Base-by-base conservation (phyloP, 148 eudicot genomes). In the Vaccinium vitisidaea region DNA sequence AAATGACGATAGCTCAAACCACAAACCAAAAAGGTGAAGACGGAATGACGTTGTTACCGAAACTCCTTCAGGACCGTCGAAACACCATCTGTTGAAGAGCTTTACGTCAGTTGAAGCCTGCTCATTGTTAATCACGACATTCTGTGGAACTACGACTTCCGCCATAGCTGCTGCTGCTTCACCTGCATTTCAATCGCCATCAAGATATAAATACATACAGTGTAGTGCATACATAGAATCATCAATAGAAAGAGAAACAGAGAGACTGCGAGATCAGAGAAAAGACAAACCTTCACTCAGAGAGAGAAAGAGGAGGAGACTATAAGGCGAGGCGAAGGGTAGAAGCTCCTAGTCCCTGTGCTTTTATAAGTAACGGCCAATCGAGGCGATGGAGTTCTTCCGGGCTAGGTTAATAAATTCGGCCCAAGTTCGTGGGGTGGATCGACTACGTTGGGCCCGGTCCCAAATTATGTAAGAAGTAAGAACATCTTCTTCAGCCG, bases 81-180 rank as follows among this genome's bases (percentile, higher is more conserved):
- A 30, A 30, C 16, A 69, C 75, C 75, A 69, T 14, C 0, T 69
- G 18, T 69, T 69, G 75, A 13, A 69, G 75, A 69, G 75, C 75
- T 69, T 69, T 13, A 69, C 75, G 14, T 13, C 43, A 69, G 6
- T 30, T 15, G 4, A 3, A 36, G 76, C 16, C 76, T 71, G 48
- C 25, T 19, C 25, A 61, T 61, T 19, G 67, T 67, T 25, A 4
- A 67, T 16, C 36, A n/a, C 39, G 0, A 67, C 73, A 67, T 11
- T 67, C 73, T 25, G 73, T 14, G 73, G 36, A 1, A 3, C 73
- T 27, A 25, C 27, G 36, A 67, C 16, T 12, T 67, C 73, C 16
- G 36, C 73, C 73, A 67, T 67, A 67, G 36, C 73, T 67, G 36
- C 73, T 67, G 36, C 73, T 67, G 69, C 63, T 58, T 59, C 67